phyloP scores from a whole-genome alignment of 176 grass and related monocot species.

The Chloris gayana region DNA sequence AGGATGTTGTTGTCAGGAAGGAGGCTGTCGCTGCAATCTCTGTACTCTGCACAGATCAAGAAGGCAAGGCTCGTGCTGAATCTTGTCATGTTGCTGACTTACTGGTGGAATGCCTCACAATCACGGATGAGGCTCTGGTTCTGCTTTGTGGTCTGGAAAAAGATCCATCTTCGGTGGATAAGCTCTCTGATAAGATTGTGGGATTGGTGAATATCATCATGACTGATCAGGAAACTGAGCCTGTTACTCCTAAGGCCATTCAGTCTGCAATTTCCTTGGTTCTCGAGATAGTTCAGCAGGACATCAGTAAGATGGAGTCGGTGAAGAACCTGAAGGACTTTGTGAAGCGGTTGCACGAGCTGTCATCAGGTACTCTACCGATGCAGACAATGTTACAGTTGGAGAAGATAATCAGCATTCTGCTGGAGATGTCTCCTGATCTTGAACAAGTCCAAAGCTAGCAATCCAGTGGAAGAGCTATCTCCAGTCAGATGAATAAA shows the following conservation, averaged over 20 bases:
- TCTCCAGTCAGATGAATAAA: conserved; percentile 30
- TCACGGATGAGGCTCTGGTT: conserved; percentile 39
- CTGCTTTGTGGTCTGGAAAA: conserved; percentile 36
- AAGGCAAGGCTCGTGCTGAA: conserved; percentile 23
- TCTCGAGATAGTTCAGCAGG: conserved; percentile 13
- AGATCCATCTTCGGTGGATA: not conserved
- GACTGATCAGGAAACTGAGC: not conserved
- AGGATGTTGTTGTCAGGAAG: conserved; percentile 34
- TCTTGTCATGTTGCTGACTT: conserved; percentile 14
- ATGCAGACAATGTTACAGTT: conserved; percentile 41
- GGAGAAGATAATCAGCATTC: conserved; percentile 19
- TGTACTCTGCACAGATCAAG: conserved; percentile 20
- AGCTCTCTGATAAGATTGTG: conserved; percentile 24
- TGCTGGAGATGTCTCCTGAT: conserved; percentile 25
- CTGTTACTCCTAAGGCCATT: conserved; percentile 19
- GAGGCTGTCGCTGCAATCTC: conserved; percentile 43
- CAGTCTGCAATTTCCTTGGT: not conserved
- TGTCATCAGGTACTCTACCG: conserved; percentile 34
- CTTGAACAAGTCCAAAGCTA: not conserved
- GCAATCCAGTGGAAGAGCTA: conserved; percentile 29
- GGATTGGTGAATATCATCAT: conserved; percentile 40
- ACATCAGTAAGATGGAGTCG: conserved; percentile 3
- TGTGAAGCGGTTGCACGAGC: conserved; percentile 28
- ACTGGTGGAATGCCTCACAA: conserved; percentile 41
- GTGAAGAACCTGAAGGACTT: conserved; percentile 3